Percentiles rank a stretch among this genome's conserved stretches.
Evolutionary conservation across 1,139 yeast genomes (phyloP).

Genomic region (Candida sp.): DNA sequence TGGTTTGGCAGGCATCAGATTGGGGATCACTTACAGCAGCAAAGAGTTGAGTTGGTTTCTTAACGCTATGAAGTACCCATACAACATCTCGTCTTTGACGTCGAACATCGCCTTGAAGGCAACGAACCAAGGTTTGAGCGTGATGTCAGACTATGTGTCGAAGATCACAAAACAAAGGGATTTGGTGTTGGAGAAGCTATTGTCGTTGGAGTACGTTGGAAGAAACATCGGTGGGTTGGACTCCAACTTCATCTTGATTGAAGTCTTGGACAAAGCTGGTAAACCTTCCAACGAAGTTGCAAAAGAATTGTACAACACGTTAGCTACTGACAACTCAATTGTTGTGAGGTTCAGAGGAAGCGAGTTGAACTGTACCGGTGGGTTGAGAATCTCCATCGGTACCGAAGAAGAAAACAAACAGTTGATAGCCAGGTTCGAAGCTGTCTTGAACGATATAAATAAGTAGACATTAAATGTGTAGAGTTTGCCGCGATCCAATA

Average conservation of each 20-base stretch:
- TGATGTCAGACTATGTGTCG: conserved; percentile 61
- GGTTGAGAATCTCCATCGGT: conserved; percentile 86
- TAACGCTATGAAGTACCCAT: conserved; percentile 95
- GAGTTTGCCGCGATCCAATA: no score
- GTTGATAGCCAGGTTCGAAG: conserved; percentile 55
- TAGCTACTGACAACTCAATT: conserved; percentile 77
- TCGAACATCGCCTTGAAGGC: conserved; percentile 80
- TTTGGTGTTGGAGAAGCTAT: conserved; percentile 54
- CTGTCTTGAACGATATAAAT: conserved; percentile 14
- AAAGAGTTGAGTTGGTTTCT: conserved; percentile 64
- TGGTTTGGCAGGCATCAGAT: conserved; percentile 93
- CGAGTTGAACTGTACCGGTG: conserved; percentile 89
- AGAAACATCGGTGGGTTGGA: conserved; percentile 85
- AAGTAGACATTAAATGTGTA: background rate
- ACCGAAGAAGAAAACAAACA: conserved; percentile 71
- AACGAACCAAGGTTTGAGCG: conserved; percentile 56
- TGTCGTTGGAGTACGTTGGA: conserved; percentile 65
- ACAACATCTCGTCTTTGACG: conserved; percentile 86
- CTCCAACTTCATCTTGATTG: conserved; percentile 81
- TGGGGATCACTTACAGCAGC: conserved; percentile 79
- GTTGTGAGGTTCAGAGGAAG: conserved; percentile 92
- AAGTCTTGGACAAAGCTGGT: conserved; percentile 66
- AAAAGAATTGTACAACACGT: conserved; percentile 57
- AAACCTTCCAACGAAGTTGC: conserved; percentile 76
- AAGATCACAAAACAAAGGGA: conserved; percentile 59